Evolutionary conservation across 371 early-diverging fungal species (phyloP), one percentile per base, ranked within the genome.

Genomic region (Capniomyces stellatus): DNA sequence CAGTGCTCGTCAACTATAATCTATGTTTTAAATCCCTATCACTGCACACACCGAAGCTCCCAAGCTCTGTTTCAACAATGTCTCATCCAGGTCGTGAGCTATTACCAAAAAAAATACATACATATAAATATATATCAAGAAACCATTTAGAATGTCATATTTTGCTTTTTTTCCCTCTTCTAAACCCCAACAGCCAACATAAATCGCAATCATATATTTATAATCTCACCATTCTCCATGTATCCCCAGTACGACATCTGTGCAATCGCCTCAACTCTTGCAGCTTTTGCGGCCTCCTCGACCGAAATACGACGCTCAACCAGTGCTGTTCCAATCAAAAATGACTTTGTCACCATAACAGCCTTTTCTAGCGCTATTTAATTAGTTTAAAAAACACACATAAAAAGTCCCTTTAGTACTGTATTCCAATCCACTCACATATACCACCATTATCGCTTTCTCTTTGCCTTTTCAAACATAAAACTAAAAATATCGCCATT

Each of bases 181-280:
- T 10, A 35, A 6, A 35, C 15, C 15, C 35, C 6, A 10, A 35
- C 35, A 35, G 10, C 6, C 29, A 30, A 28, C 43, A 24, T 56
- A 27, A 3, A 56, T 23, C 3, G 4, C 10, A 19, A 22, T 21
- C 22, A 30, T 39, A 57, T 61, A 21, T 49, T 62, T 82, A 46
- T 10, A 25, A 8, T 4, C 23, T 21, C 12, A 23, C 21, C 82
- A 62, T 89, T 89, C 72, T 91, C 91, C 2, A 95, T 87, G 66
- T 85, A 82, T 51, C 96, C 96, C 92, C 92, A 95, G 43, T 77
- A 74, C 29, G 77, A 75, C 41, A 86, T 88, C 71, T 95, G 96
- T 24, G 83, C 73, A 52, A 73, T 67, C 27, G 87, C 78, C 70
- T 95, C 96, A 10, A 91, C 78, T 51, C 82, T 81, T 0, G 91